phyloP scores from a whole-genome alignment of 2,329 filamentous ascomycete species.

The Fusarium robinianum region DNA sequence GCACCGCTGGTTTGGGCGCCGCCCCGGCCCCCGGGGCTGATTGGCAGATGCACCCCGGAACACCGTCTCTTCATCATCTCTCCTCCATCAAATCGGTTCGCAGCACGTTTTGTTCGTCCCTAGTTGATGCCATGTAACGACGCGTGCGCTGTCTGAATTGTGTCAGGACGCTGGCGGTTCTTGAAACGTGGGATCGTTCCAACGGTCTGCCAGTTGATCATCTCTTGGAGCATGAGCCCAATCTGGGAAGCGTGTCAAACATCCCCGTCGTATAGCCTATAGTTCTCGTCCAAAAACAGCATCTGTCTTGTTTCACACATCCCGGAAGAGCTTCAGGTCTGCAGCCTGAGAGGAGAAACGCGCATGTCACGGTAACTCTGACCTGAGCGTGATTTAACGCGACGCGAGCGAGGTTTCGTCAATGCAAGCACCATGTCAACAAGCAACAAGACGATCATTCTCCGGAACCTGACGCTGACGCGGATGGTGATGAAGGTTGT shows the following conservation, averaged over 20 bases:
- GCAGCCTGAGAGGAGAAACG: neutral
- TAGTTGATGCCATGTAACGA: slow-evolving; percentile 25
- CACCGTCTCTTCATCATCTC: slow-evolving; percentile 31
- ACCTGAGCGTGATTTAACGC: slow-evolving; percentile 19
- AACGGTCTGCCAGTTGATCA: slow-evolving; percentile 18
- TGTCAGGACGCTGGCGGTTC: slow-evolving; percentile 13
- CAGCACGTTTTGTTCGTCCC: slow-evolving; percentile 33
- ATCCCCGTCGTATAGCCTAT: slow-evolving; percentile 14
- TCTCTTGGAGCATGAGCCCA: slow-evolving; percentile 14
- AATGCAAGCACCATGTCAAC: no score
- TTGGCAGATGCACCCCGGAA: slow-evolving; percentile 36
- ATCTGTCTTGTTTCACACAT: slow-evolving; percentile 19
- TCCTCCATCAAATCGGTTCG: slow-evolving; percentile 35
- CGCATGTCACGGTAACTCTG: slow-evolving; percentile 18
- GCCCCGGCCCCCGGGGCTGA: slow-evolving; percentile 29
- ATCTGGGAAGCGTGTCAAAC: slow-evolving; percentile 16
- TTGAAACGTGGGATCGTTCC: slow-evolving; percentile 35
- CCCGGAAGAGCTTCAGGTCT: slow-evolving; percentile 23
- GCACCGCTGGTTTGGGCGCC: slow-evolving; percentile 30
- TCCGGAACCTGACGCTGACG: no score
- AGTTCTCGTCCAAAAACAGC: slow-evolving; percentile 21
- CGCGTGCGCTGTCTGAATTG: slow-evolving; percentile 23
- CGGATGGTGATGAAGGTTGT: no score
- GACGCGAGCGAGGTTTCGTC: no score
- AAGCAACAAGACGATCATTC: no score